Base-by-base conservation (phyloP, 2,329 filamentous ascomycete genomes). In the Sclerotiophoma versabilis region DNA sequence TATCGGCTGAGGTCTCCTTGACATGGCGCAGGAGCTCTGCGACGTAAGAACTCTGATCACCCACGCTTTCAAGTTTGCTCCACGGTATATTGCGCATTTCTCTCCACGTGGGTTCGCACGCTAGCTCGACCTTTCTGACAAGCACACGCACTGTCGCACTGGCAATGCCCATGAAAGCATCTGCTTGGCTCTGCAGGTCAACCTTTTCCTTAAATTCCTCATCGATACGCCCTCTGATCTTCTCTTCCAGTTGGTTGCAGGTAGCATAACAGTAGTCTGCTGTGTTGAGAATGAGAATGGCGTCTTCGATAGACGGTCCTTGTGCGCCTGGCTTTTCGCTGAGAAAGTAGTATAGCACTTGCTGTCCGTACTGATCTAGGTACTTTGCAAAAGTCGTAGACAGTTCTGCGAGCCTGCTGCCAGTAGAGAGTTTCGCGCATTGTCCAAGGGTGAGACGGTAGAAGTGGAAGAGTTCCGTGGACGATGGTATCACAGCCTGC, bases 81-180 rank as follows among this genome's bases (percentile, higher is more conserved):
- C 95, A 99, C 42, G 93, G 90, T 0, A 90, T 96, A 71, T 97
- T 96, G 59, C 88, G 89, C 95, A 99, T 99, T 78, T 98, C 95
- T 51, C 93, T 86, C 95, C 93, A 99, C 14, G 89, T 88, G 0
- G 89, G 85, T 61, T 98, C 93, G 65, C 92, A 89, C 46, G 89
- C 89, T 0, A 87, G 74, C 71, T 96, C 93, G 4, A 96, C 90
- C 67, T 87, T 88, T 57, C 90, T 87, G 5, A 98, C 93, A 38
- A 99, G 81, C 0, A 90, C 85, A 43, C 95, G 83, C 5, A 99
- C 89, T 4, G 92, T 89, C 11, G 92, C 89, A 69, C 91, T 93
- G 2, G 93, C 95, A 30, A 99, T 93, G 2, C 93, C 93, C 80
- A 99, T 89, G 75, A 98, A 99, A 0, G 92, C 87, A 75, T 99